Percentiles rank a stretch among this genome's conserved stretches.
Conservation (phyloP, 305 asterid genomes). For the Petunia hybrid region DNA sequence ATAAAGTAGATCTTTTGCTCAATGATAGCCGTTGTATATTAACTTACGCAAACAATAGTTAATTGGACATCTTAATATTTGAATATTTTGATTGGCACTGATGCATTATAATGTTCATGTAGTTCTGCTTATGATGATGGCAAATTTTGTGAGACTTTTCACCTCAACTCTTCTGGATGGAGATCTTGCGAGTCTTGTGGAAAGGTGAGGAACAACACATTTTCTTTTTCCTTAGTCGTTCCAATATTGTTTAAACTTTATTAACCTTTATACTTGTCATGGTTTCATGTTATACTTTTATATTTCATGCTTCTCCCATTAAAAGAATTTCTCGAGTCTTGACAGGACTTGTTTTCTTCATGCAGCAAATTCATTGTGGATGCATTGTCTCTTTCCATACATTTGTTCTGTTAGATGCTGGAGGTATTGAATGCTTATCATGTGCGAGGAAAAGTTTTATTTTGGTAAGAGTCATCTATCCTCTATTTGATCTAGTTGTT, state of each 20-base stretch:
- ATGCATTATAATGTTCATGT: constrained; percentile 37
- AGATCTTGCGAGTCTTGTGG: constrained; percentile 99
- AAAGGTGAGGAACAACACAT: constrained; percentile 59
- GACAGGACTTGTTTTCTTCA: constrained; percentile 36
- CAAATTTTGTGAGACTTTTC: constrained; percentile 91
- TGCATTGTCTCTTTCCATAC: constrained; percentile 98
- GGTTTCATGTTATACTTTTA: constrained; percentile 29
- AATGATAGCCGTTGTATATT: not conserved
- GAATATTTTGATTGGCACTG: constrained; percentile 30
- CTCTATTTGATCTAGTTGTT: constrained; percentile 7
- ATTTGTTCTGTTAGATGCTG: constrained; percentile 98
- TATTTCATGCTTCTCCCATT: constrained; percentile 30
- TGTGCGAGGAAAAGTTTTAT: constrained; percentile 91
- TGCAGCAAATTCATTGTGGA: constrained; percentile 99
- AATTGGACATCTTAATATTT: constrained; percentile 7
- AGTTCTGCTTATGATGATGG: constrained; percentile 93
- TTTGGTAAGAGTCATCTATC: constrained; percentile 61
- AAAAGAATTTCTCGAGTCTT: constrained; percentile 34
- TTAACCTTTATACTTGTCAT: constrained; percentile 30
- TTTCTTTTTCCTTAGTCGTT: constrained; percentile 32
- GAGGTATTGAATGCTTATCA: constrained; percentile 95
- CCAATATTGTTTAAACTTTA: not conserved
- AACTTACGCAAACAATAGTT: not conserved
- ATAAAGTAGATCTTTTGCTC: constrained; percentile 19
- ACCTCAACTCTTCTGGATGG: constrained; percentile 92